Evolutionary conservation across 768 basidiomycete genomes (phyloP), one percentile per base, ranked within the genome.

Genomic region (Xanthoconium stramineum): DNA sequence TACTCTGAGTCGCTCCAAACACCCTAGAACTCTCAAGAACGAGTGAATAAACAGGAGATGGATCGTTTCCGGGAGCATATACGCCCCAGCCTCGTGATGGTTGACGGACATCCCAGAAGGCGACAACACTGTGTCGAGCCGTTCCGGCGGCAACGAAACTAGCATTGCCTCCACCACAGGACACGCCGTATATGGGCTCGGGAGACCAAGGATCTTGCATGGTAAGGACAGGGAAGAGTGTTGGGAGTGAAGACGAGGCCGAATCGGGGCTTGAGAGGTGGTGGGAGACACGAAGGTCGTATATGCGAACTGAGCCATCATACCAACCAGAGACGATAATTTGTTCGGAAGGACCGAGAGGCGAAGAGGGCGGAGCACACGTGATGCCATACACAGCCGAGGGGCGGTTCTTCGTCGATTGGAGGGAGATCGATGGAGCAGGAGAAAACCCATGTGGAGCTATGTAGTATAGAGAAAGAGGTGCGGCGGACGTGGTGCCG

Each of bases 241-340:
- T 9, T 66, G 28, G 76, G 65, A 11, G 69, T 65, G 28, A 63
- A 65, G 46, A 36, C 32, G 59, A 47, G 3, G 57, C 57, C 9
- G 53, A 50, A n/a, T 36, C 28, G 4, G 52, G 24, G 6, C 17
- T 33, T 12, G 45, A 2, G 20, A n/a, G 13, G 20, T 72, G 71
- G 19, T 43, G 29, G 10, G 66, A 19, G 17, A 81, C 75, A 28
- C 91, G 88, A 39, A 93, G 78, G 69, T 93, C 91, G 70, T 91
- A 85, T 49, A 89, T 78, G 37, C 82, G 79, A 35, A 90, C 86
- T 47, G 77, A 68, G 12, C 91, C 86, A 65, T 94, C 89, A 69
- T 83, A 93, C 89, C 91, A 92, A 2, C 89, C 91, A 1, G 88
- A 86, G 37, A 90, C 77, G 24, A 94, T 53, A 19, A 90, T 80